phyloP scores from a whole-genome alignment of 163 green algal genomes.

The Coccomyxa subellipsoidea region DNA sequence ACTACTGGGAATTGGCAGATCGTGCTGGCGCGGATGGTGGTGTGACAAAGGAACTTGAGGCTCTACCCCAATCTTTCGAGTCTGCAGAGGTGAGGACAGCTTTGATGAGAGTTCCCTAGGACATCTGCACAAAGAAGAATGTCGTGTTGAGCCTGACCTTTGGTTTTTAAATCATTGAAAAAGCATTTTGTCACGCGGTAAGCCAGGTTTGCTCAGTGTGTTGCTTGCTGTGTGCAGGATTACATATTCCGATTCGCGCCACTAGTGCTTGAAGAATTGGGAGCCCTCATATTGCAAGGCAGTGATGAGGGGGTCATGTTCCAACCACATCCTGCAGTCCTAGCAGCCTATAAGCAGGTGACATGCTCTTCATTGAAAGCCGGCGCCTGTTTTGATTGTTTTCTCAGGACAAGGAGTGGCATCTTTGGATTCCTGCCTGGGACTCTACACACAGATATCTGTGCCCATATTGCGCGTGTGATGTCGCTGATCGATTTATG shows the following conservation, averaged over 20 bases:
- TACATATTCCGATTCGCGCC: constrained; percentile 77
- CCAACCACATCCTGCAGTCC: constrained; percentile 27
- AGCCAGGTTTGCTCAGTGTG: background rate
- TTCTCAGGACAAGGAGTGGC: background rate
- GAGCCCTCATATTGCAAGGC: constrained; percentile 72
- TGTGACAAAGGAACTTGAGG: constrained; percentile 41
- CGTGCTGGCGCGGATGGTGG: constrained; percentile 37
- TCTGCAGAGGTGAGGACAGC: constrained; percentile 49
- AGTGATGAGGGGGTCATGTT: constrained; percentile 69
- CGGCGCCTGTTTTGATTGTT: background rate
- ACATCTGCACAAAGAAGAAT: no score
- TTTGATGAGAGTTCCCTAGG: no score
- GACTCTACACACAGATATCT: background rate
- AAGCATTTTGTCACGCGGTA: no score
- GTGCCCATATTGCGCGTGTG: background rate
- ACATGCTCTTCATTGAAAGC: background rate
- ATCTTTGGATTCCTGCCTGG: background rate
- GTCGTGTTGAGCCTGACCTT: no score
- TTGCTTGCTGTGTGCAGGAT: constrained; percentile 46
- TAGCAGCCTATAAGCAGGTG: background rate
- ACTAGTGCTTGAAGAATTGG: constrained; percentile 87
- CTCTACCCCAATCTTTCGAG: constrained; percentile 58
- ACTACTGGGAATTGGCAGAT: constrained; percentile 72
- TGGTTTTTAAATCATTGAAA: no score
- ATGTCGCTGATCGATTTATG: no score